Conservation (phyloP, 1,284 basidiomycete species). For the Megacollybia platyphylla region DNA sequence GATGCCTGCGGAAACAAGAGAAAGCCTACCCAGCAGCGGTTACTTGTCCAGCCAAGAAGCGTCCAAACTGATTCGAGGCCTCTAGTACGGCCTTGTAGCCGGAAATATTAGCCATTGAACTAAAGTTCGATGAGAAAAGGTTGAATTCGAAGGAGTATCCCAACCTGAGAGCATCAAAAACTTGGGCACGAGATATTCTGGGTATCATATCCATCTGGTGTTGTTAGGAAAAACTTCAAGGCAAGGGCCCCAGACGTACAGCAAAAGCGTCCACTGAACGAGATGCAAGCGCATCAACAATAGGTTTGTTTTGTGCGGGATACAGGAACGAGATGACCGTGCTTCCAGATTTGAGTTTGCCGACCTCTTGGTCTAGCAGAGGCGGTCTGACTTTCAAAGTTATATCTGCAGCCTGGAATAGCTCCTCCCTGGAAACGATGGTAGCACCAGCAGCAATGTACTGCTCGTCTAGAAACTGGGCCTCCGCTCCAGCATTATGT, state of each 20-base stretch:
- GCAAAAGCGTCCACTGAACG: slow-evolving; percentile 56
- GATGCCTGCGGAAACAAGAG: neutral
- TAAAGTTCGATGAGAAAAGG: slow-evolving; percentile 14
- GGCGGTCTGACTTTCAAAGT: slow-evolving; percentile 76
- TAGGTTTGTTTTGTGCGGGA: slow-evolving; percentile 64
- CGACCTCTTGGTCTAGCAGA: slow-evolving; percentile 43
- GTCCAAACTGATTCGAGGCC: slow-evolving; percentile 76
- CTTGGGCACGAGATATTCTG: slow-evolving; percentile 76
- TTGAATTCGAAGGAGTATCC: neutral
- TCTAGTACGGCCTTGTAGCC: slow-evolving; percentile 83
- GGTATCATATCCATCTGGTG: slow-evolving; percentile 76
- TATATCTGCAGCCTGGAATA: slow-evolving; percentile 58
- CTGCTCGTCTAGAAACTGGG: slow-evolving; percentile 71
- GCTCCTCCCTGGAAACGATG: slow-evolving; percentile 49
- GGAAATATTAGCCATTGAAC: slow-evolving; percentile 84
- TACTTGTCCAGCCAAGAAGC: slow-evolving; percentile 80
- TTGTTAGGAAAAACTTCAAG: neutral
- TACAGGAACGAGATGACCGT: slow-evolving; percentile 79
- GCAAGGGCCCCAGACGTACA: slow-evolving; percentile 15
- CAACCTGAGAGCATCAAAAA: slow-evolving; percentile 74
- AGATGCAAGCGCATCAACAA: slow-evolving; percentile 53
- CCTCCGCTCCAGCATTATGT: slow-evolving; percentile 52
- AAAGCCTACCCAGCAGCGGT: slow-evolving; percentile 68
- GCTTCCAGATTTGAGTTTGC: slow-evolving; percentile 51
- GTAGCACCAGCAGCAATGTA: slow-evolving; percentile 71